Evolutionary conservation across 345 rosid species (phyloP).

Genomic region (Chamaenerion angustifolium): DNA sequence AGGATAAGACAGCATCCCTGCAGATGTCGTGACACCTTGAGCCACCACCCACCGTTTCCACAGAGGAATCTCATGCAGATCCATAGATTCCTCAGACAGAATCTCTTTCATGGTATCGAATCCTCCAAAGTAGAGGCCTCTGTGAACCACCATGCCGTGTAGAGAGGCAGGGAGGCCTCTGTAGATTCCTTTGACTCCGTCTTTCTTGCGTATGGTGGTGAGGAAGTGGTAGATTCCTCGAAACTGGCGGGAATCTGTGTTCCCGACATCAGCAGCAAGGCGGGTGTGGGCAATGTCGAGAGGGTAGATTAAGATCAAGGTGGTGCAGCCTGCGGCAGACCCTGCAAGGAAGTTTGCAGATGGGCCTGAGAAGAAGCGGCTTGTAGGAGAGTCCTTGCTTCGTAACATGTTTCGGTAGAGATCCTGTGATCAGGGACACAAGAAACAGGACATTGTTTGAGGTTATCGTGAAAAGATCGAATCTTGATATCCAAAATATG

Average conservation of each 20-base stretch:
- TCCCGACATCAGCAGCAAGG: constrained; percentile 80
- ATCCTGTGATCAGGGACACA: constrained; percentile 30
- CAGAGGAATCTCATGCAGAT: constrained; percentile 46
- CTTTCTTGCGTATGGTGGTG: constrained; percentile 50
- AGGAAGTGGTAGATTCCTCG: constrained; percentile 76
- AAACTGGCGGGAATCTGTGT: constrained; percentile 68
- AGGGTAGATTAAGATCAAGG: constrained; percentile 69
- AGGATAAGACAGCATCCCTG: constrained; percentile 80
- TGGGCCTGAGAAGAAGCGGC: constrained; percentile 44
- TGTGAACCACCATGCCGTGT: constrained; percentile 76
- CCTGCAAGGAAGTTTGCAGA: constrained; percentile 85
- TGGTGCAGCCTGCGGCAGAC: constrained; percentile 82
- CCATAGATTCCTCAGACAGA: constrained; percentile 38
- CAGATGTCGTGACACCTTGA: constrained; percentile 78
- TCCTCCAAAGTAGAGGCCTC: constrained; percentile 85
- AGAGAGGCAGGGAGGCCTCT: constrained; percentile 87
- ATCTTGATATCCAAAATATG: too few relatives aligned
- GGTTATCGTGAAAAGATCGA: background rate
- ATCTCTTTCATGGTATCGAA: constrained; percentile 81
- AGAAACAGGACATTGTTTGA: background rate
- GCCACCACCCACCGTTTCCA: constrained; percentile 90
- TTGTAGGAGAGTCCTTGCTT: constrained; percentile 30
- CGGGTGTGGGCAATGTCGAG: constrained; percentile 91
- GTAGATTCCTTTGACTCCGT: constrained; percentile 72
- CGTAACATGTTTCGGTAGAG: constrained; percentile 60